Percentiles rank a stretch among this genome's conserved stretches.
Evolutionary conservation across 345 rosid species (phyloP).

Genomic region (Populus ilicifolia): DNA sequence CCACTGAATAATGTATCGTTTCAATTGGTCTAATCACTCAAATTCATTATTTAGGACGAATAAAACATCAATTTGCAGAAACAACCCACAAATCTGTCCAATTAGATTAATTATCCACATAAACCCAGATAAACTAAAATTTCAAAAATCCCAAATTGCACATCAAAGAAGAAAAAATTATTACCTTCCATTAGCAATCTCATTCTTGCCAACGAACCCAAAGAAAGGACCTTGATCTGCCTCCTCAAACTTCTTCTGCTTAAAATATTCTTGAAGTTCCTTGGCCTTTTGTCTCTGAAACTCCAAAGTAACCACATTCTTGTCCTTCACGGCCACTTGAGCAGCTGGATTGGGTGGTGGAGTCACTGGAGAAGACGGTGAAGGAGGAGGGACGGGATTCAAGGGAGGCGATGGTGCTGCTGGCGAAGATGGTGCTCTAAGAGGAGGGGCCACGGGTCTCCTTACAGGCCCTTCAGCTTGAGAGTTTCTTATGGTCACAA

Average conservation of each 20-base stretch:
- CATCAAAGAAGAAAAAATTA: background rate
- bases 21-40: background rate
- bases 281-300: conserved; percentile 89
- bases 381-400: conserved; percentile 41
- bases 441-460: conserved; percentile 73
- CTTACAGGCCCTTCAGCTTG: conserved; percentile 85
- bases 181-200: conserved; percentile 91
- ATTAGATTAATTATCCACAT: background rate
- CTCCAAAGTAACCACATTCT: conserved; percentile 55
- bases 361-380: conserved; percentile 21
- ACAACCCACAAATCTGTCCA: background rate
- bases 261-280: conserved; percentile 84
- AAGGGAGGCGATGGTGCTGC: conserved; percentile 24
- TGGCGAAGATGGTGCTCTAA: conserved; percentile 40
- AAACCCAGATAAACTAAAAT: conserved; percentile 5
- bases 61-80: background rate
- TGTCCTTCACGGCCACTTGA: conserved; percentile 29
- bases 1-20: background rate
- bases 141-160: background rate
- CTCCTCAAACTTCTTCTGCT: conserved; percentile 81
- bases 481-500: conserved; percentile 56
- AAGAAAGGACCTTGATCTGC: conserved; percentile 86
- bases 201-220: conserved; percentile 82
- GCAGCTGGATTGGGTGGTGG: conserved; percentile 29
- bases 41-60: background rate